Percentiles rank a stretch among this genome's conserved stretches.
These are phyloP conservation scores for Prunus campanulata DNA, from an alignment of 306 rosid species.

Conservation along the genomic window DNA sequence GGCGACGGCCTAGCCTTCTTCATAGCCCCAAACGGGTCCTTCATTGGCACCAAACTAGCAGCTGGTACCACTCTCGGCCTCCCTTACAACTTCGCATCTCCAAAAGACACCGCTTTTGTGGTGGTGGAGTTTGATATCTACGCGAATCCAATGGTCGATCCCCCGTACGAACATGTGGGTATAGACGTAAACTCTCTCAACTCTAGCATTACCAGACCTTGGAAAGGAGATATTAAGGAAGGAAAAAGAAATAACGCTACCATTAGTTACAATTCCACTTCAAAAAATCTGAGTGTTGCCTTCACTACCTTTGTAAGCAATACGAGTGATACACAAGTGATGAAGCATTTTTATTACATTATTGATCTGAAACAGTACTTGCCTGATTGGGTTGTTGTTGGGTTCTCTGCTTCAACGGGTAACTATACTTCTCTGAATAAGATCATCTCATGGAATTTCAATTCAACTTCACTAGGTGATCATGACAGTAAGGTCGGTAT, in stretches of 20 bases:
- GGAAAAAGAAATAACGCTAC: conserved; percentile 9
- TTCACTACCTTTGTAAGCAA: neutral
- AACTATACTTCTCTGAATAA: conserved; percentile 13
- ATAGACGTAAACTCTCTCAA: neutral
- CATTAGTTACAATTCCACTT: neutral
- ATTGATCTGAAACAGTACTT: neutral
- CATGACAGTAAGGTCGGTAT: neutral
- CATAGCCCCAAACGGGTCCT: neutral
- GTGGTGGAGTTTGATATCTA: conserved; percentile 41
- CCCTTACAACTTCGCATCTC: neutral
- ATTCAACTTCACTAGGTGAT: neutral
- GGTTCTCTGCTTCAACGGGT: neutral
- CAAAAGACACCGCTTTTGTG: conserved; percentile 3
- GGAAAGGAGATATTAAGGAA: conserved; percentile 11
- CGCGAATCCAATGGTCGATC: neutral
- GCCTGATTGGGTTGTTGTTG: neutral
- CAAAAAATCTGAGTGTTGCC: neutral
- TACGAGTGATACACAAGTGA: too few relatives aligned
- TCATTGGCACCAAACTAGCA: neutral
- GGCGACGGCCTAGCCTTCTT: neutral
- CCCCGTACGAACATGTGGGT: neutral
- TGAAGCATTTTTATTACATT: neutral
- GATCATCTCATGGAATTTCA: neutral
- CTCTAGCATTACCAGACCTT: neutral
- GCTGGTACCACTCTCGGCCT: neutral